phyloP scores from a whole-genome alignment of 2,329 filamentous ascomycete genomes.

The Hymenoscyphus repandus region DNA sequence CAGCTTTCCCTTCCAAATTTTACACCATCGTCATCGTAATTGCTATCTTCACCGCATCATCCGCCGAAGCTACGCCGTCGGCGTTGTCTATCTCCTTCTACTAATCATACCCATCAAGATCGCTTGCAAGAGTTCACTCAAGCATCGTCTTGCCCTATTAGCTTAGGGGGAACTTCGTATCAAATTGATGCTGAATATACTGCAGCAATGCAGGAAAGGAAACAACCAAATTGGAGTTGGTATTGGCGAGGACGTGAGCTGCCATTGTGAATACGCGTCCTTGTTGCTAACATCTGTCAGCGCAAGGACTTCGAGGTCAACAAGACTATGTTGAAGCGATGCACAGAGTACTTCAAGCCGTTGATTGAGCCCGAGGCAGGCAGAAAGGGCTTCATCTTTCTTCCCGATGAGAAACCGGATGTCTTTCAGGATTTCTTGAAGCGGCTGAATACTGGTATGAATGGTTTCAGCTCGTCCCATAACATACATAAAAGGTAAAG shows the following conservation, averaged over 20 bases:
- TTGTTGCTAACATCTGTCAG: constrained; percentile 4
- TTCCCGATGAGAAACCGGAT: constrained; percentile 10
- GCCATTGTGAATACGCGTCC: not conserved
- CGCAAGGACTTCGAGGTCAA: constrained; percentile 12
- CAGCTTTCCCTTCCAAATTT: no score
- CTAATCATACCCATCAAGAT: no score
- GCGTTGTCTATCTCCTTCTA: no score
- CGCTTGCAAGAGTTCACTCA: no score
- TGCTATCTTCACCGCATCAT: no score
- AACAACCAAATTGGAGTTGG: constrained; percentile 1
- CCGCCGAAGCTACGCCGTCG: no score
- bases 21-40: no score
- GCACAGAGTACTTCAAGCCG: constrained; percentile 11
- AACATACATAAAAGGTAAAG: constrained; percentile 4
- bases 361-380: constrained; percentile 4
- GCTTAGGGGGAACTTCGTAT: no score
- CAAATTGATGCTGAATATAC: not conserved
- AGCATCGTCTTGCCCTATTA: no score
- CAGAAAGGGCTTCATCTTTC: constrained; percentile 8
- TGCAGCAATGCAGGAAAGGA: constrained; percentile 2
- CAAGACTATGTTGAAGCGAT: constrained; percentile 11
- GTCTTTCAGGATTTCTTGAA: constrained; percentile 12
- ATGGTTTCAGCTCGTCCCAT: not conserved
- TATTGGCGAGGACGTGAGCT: not conserved
- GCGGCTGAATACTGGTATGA: constrained; percentile 16